phyloP scores from a whole-genome alignment of 1,284 basidiomycete species.

The Athelia psychrophila region DNA sequence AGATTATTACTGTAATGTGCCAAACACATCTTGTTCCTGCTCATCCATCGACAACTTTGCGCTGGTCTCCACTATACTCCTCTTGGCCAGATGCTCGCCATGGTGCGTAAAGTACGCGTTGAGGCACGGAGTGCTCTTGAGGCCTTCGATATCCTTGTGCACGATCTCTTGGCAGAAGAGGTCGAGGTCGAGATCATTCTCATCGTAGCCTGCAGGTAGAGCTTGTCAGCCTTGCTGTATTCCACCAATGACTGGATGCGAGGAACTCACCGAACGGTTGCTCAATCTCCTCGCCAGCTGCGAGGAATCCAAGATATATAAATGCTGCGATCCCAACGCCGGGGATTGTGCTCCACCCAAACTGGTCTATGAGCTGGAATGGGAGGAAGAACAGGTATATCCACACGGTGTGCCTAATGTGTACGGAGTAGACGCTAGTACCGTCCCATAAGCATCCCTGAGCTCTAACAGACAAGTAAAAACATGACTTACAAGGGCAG shows the following conservation, averaged over 20 bases:
- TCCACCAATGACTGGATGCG: neutral
- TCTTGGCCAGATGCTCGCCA: slow-evolving; percentile 9
- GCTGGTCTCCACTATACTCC: neutral
- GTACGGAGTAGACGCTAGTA: slow-evolving; percentile 54
- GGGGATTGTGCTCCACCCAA: slow-evolving; percentile 57
- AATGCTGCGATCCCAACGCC: slow-evolving; percentile 60
- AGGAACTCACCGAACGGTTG: slow-evolving; percentile 54
- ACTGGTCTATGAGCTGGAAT: slow-evolving; percentile 59
- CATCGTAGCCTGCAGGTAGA: slow-evolving; percentile 46
- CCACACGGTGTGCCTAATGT: slow-evolving; percentile 64
- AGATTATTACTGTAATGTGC: neutral
- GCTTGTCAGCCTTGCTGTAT: neutral
- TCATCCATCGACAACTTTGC: neutral
- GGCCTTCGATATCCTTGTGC: slow-evolving; percentile 45
- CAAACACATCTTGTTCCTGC: slow-evolving; percentile 1
- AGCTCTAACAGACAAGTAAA: neutral
- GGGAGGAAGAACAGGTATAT: slow-evolving; percentile 67
- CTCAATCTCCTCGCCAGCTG: slow-evolving; percentile 66
- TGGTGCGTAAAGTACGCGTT: slow-evolving; percentile 39
- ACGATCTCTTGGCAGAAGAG: slow-evolving; percentile 55
- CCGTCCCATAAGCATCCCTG: neutral
- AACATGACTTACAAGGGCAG: slow-evolving; percentile 52
- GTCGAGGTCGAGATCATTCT: slow-evolving; percentile 67
- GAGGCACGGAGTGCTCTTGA: slow-evolving; percentile 42
- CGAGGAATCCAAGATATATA: slow-evolving; percentile 65